phyloP scores from a whole-genome alignment of 306 rosid genomes.

The Macrotyloma uniflorum region DNA sequence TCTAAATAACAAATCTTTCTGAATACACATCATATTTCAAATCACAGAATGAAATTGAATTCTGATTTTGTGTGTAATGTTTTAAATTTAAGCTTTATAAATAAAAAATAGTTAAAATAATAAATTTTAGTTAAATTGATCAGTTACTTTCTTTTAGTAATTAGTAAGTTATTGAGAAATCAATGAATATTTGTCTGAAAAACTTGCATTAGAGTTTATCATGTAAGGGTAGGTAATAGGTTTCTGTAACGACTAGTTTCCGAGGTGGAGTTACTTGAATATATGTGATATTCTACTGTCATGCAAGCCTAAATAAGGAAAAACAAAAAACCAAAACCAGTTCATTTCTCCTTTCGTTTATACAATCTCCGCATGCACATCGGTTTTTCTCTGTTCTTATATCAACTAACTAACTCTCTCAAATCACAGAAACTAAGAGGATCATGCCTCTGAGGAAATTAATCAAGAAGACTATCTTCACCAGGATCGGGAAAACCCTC shows the following conservation, averaged over 20 bases:
- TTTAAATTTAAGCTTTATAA: no score
- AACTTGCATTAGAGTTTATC: no score
- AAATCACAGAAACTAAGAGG: not conserved
- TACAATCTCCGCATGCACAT: not conserved
- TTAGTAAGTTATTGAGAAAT: no score
- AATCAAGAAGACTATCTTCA: not conserved
- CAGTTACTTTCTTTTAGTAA: no score
- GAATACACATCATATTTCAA: no score
- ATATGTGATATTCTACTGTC: not conserved
- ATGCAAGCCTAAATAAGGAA: slow-evolving; percentile 5
- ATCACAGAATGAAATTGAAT: no score
- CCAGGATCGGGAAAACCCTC: not conserved
- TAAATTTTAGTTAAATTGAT: no score
- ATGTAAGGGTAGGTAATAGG: no score
- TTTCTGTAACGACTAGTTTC: not conserved
- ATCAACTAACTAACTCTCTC: not conserved
- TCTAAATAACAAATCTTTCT: no score
- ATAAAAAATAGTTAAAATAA: no score
- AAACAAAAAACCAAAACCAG: not conserved
- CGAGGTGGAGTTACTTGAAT: not conserved
- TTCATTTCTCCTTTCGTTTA: not conserved
- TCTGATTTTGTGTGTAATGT: no score
- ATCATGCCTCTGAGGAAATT: not conserved
- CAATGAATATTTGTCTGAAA: no score
- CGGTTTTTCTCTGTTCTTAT: not conserved